phyloP scores from a whole-genome alignment of 768 basidiomycete genomes.

The Crepidotus variabilis region DNA sequence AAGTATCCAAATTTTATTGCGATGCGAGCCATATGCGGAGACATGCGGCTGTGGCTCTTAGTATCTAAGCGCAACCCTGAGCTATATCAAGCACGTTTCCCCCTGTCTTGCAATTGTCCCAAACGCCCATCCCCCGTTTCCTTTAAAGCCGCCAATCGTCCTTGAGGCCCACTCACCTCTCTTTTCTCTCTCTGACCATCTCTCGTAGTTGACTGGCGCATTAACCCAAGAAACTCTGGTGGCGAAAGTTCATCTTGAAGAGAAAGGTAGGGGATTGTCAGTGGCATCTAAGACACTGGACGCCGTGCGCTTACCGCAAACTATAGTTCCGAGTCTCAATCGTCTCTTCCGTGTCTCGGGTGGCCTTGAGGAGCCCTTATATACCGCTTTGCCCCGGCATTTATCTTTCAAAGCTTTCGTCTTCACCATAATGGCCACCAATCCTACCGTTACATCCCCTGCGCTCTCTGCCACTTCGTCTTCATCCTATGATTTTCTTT shows the following conservation, averaged over 20 bases:
- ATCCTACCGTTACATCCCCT: slow-evolving; percentile 3
- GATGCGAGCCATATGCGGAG: background rate
- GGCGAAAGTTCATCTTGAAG: background rate
- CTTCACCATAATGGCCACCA: slow-evolving; percentile 9
- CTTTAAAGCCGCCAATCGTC: background rate
- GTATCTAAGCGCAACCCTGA: background rate
- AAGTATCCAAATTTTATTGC: background rate
- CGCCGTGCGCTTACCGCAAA: too few species aligned
- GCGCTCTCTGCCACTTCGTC: slow-evolving; percentile 22
- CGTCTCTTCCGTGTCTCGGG: too few species aligned
- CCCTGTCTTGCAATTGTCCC: background rate
- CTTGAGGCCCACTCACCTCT: background rate
- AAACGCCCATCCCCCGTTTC: background rate
- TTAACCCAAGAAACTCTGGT: too few species aligned
- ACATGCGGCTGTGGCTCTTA: background rate
- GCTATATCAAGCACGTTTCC: background rate
- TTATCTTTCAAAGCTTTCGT: background rate
- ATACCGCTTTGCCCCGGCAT: background rate
- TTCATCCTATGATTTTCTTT: slow-evolving; percentile 29
- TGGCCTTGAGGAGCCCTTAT: too few species aligned
- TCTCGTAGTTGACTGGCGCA: background rate
- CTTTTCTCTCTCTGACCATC: background rate
- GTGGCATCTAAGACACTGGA: background rate
- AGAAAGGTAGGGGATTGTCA: background rate
- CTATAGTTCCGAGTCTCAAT: too few species aligned